These are phyloP conservation scores for Penicillium subrubescens DNA, from an alignment of 495 filamentous ascomycete genomes.

Conservation along the genomic window DNA sequence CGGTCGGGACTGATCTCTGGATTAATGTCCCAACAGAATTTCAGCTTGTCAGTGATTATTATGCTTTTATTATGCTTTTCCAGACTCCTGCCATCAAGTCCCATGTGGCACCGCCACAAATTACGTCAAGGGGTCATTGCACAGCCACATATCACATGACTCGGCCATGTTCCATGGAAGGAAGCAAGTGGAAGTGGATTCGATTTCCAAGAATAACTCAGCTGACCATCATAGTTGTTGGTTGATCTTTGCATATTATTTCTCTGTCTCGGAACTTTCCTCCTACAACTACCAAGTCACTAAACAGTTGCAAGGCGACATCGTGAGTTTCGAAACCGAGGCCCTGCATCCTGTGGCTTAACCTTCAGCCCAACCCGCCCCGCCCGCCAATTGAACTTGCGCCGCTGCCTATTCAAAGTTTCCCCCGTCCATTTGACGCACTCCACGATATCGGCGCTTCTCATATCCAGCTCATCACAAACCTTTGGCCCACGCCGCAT, in stretches of 20 bases:
- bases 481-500: slow-evolving; percentile 8
- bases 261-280: not conserved
- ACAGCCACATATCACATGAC: slow-evolving; percentile 30
- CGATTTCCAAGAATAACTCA: slow-evolving; percentile 22
- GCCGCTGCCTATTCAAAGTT: slow-evolving; percentile 29
- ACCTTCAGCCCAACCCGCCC: slow-evolving; percentile 5
- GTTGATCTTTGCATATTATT: not conserved
- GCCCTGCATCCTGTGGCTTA: slow-evolving; percentile 11
- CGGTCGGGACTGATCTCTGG: not conserved
- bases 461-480: slow-evolving; percentile 19
- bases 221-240: not conserved
- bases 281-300: not conserved
- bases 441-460: slow-evolving; percentile 7
- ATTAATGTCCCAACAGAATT: not conserved
- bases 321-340: not conserved
- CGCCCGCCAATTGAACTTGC: slow-evolving; percentile 16
- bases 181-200: slow-evolving; percentile 18
- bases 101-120: slow-evolving; percentile 3
- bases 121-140: not conserved
- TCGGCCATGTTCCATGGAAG: slow-evolving; percentile 22
- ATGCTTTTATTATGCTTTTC: not conserved
- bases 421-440: not conserved
- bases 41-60: not conserved
- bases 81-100: not conserved
- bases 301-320: not conserved